phyloP scores from a whole-genome alignment of 2,329 filamentous ascomycete species.

The Colletotrichum costaricense region DNA sequence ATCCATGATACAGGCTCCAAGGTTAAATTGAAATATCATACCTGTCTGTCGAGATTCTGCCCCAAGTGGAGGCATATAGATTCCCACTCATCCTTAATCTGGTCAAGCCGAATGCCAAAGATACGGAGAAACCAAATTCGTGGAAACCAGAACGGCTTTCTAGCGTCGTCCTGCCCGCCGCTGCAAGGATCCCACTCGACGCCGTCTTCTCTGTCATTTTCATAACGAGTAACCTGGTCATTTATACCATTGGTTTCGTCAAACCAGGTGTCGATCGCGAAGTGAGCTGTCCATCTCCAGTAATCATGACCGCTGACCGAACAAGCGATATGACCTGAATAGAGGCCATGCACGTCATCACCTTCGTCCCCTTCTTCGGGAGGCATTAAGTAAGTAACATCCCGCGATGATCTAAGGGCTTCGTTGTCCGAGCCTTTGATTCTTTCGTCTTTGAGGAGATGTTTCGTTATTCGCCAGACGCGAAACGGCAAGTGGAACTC shows the following conservation, averaged over 20 bases:
- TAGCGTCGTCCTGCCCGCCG: neutral
- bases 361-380: rapidly evolving
- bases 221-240: neutral
- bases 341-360: rapidly evolving
- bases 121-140: neutral
- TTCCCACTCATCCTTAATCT: neutral
- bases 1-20: too few species aligned
- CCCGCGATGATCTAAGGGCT: neutral
- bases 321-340: neutral
- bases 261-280: neutral
- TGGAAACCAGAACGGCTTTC: neutral
- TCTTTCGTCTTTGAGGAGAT: neutral
- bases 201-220: neutral
- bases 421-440: neutral
- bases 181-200: neutral
- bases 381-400: neutral
- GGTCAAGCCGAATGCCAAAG: neutral
- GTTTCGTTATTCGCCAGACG: neutral
- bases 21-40: neutral
- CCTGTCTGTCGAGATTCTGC: neutral
- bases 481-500: neutral
- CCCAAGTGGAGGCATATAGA: neutral
- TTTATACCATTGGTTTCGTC: neutral
- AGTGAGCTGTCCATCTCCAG: neutral
- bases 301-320: neutral